A percentile compares a stretch with the other conserved stretches of the same genome.
Evolutionary conservation across 2,329 filamentous ascomycete species (phyloP).

Genomic region (Nannizzia gypsea): DNA sequence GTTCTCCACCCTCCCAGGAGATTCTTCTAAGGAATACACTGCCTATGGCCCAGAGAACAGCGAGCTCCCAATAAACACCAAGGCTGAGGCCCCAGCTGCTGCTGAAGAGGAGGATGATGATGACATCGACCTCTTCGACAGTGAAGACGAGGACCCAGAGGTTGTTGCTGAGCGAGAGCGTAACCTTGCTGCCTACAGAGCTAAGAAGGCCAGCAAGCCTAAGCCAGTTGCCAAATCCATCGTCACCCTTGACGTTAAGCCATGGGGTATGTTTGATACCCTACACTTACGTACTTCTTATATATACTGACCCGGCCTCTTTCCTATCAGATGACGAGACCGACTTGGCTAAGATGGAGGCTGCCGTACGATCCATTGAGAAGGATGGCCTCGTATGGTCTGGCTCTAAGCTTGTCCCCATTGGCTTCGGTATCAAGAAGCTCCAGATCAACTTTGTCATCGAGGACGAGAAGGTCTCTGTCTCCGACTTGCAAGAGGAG

Average conservation of each 20-base stretch:
- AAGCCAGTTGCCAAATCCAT: slow-evolving; percentile 94
- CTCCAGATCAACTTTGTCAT: slow-evolving; percentile 96
- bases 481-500: slow-evolving; percentile 74
- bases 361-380: slow-evolving; percentile 67
- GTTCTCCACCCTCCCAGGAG: slow-evolving; percentile 81
- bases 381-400: slow-evolving; percentile 96
- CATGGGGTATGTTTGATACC: slow-evolving; percentile 66
- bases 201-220: slow-evolving; percentile 90
- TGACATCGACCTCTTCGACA: slow-evolving; percentile 86
- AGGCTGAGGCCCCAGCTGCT: slow-evolving; percentile 66
- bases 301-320: not conserved
- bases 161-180: slow-evolving; percentile 73
- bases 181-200: slow-evolving; percentile 83
- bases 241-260: slow-evolving; percentile 93
- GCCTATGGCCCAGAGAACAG: slow-evolving; percentile 77
- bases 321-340: slow-evolving; percentile 73
- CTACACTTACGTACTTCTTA: not conserved
- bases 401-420: slow-evolving; percentile 72
- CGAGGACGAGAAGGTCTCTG: slow-evolving; percentile 90
- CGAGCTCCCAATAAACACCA: slow-evolving; percentile 71
- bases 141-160: slow-evolving; percentile 89
- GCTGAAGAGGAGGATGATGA: slow-evolving; percentile 84
- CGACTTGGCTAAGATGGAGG: slow-evolving; percentile 72
- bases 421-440: slow-evolving; percentile 98
- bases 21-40: slow-evolving; percentile 77